phyloP scores from a whole-genome alignment of 2,329 filamentous ascomycete genomes.

The Ophidiomyces ophidiicola region DNA sequence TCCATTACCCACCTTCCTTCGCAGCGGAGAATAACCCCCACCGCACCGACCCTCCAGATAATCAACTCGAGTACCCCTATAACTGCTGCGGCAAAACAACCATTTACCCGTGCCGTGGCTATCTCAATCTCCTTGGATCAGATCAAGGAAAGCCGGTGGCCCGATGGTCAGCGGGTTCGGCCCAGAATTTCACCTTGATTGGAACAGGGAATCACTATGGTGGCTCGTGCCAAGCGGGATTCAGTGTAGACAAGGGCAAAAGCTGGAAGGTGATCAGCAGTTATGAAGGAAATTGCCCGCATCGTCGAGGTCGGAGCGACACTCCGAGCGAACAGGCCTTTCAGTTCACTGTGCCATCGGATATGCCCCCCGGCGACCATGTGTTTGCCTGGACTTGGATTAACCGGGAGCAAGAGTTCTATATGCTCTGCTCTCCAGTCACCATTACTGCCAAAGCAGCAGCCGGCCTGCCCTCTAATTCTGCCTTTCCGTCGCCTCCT shows the following conservation, averaged over 20 bases:
- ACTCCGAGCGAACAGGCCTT: conserved; percentile 34
- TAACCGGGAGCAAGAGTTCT: conserved; percentile 38
- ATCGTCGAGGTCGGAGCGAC: conserved; percentile 25
- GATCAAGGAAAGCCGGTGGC: conserved; percentile 33
- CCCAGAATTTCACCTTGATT: conserved; percentile 27
- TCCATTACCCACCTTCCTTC: conserved; percentile 34
- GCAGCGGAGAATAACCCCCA: conserved; percentile 36
- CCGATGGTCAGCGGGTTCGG: conserved; percentile 34
- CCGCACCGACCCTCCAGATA: conserved; percentile 25
- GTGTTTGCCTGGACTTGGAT: conserved; percentile 39
- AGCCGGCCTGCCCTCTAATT: not conserved
- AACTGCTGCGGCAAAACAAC: conserved; percentile 33
- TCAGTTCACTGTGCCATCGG: conserved; percentile 34
- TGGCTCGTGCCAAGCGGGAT: conserved; percentile 38
- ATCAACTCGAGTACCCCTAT: conserved; percentile 34
- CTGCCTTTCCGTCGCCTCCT: not conserved
- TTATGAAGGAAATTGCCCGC: conserved; percentile 39
- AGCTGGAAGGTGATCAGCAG: conserved; percentile 36
- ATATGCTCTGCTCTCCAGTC: conserved; percentile 37
- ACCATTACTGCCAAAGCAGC: conserved; percentile 23
- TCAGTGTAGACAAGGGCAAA: conserved; percentile 33
- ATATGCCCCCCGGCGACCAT: conserved; percentile 31
- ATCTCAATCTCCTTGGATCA: conserved; percentile 34
- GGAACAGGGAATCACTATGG: conserved; percentile 35
- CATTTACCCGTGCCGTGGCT: conserved; percentile 33